Percentiles rank a stretch among this genome's conserved stretches.
Conservation (phyloP, 2,329 filamentous ascomycete species). For the Ceratocystis alfenasii region DNA sequence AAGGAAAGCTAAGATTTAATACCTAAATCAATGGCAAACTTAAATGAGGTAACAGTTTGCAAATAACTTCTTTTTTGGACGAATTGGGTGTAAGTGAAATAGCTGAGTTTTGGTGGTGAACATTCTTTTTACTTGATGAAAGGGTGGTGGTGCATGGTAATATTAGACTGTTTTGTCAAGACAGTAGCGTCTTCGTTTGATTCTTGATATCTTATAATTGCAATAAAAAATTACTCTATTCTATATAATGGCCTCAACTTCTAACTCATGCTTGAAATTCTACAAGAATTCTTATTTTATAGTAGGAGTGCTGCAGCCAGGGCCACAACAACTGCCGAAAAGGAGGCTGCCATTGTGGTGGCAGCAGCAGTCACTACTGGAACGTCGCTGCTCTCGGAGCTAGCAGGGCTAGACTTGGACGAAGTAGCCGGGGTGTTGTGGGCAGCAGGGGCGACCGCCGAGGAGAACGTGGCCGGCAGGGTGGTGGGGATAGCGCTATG, state of each 20-base stretch:
- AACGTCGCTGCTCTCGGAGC: neutral
- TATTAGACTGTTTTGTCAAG: neutral
- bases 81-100: too few species aligned
- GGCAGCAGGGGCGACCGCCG: neutral
- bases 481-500: neutral
- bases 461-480: neutral
- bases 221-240: neutral
- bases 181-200: neutral
- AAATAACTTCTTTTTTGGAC: too few species aligned
- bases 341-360: neutral
- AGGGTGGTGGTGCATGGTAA: neutral
- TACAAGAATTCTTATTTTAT: neutral
- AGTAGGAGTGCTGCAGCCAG: neutral
- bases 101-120: too few species aligned
- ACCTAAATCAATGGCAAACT: too few species aligned
- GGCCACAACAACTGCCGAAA: slow-evolving; percentile 8
- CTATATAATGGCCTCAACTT: neutral
- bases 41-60: too few species aligned
- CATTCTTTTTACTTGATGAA: too few species aligned
- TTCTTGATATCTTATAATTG: slow-evolving; percentile 5
- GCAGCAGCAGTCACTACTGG: slow-evolving; percentile 9
- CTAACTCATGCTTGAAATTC: neutral
- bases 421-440: neutral
- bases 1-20: too few species aligned
- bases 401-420: neutral